phyloP scores from a whole-genome alignment of 1,284 basidiomycete genomes.

The Cutaneotrichosporon mucoides region DNA sequence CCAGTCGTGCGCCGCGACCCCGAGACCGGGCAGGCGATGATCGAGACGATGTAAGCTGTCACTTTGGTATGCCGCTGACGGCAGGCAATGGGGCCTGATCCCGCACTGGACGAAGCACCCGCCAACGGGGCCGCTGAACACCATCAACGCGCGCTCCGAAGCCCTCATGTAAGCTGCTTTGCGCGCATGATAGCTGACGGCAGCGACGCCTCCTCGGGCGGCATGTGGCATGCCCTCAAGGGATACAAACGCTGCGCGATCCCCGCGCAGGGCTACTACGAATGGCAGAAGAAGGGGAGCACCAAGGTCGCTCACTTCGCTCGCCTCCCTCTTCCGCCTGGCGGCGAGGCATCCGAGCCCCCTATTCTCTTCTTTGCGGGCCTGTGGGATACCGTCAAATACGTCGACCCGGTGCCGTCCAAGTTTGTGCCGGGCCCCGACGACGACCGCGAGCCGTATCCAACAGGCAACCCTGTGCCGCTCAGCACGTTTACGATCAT shows the following conservation, averaged over 20 bases:
- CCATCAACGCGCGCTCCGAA: slow-evolving; percentile 86
- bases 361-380: slow-evolving; percentile 81
- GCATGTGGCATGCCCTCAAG: slow-evolving; percentile 77
- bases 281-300: slow-evolving; percentile 80
- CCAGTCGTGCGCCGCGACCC: slow-evolving; percentile 37
- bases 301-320: slow-evolving; percentile 75
- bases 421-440: slow-evolving; percentile 22
- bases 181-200: neutral
- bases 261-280: slow-evolving; percentile 80
- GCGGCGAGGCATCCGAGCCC: slow-evolving; percentile 52
- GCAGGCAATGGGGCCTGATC: slow-evolving; percentile 86
- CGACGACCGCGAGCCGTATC: slow-evolving; percentile 36
- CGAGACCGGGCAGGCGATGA: slow-evolving; percentile 53
- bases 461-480: slow-evolving; percentile 56
- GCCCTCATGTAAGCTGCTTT: slow-evolving; percentile 59
- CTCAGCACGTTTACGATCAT: slow-evolving; percentile 85
- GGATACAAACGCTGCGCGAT: slow-evolving; percentile 74
- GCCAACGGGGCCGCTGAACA: slow-evolving; percentile 66
- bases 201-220: slow-evolving; percentile 49
- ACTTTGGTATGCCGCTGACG: neutral
- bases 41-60: slow-evolving; percentile 44
- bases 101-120: slow-evolving; percentile 72
- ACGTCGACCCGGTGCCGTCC: slow-evolving; percentile 42
- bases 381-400: slow-evolving; percentile 69
- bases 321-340: slow-evolving; percentile 52